A percentile compares a stretch with the other conserved stretches of the same genome.
These are phyloP conservation scores for Rasamsonia emersonii DNA, from an alignment of 2,329 filamentous ascomycete species.

Conservation along the genomic window DNA sequence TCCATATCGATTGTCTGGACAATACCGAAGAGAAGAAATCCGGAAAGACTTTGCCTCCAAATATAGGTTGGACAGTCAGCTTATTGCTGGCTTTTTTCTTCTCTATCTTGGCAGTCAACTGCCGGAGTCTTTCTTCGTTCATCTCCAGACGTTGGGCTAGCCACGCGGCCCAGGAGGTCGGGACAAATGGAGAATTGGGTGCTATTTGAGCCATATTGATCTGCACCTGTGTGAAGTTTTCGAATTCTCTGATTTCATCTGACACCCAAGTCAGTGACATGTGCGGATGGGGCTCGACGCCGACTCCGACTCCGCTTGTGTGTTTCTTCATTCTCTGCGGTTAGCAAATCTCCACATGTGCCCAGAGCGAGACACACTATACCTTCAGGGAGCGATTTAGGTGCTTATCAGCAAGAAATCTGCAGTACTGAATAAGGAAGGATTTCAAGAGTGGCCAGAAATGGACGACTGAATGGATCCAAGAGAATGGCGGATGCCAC, in stretches of 20 bases:
- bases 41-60: slow-evolving; percentile 14
- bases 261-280: slow-evolving; percentile 23
- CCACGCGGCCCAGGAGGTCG: slow-evolving; percentile 16
- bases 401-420: too few relatives aligned
- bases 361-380: too few relatives aligned
- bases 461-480: too few relatives aligned
- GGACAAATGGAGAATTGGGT: slow-evolving; percentile 19
- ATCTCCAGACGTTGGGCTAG: slow-evolving; percentile 12
- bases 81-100: slow-evolving; percentile 2
- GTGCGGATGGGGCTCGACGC: too few relatives aligned
- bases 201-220: slow-evolving; percentile 15
- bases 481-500: too few relatives aligned
- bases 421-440: too few relatives aligned
- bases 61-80: slow-evolving; percentile 7
- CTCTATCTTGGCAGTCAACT: slow-evolving; percentile 7
- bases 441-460: too few relatives aligned
- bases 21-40: slow-evolving; percentile 19
- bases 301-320: too few relatives aligned
- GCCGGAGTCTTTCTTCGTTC: slow-evolving; percentile 10
- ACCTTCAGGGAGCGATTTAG: too few relatives aligned
- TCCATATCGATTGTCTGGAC: slow-evolving; percentile 21
- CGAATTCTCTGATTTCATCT: slow-evolving; percentile 16
- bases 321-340: too few relatives aligned
- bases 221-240: slow-evolving; percentile 16
- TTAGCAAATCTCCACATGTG: too few relatives aligned